Evolutionary conservation across 805 yeast genomes (phyloP).

Genomic region (Groenewaldozyma tartarivorans): DNA sequence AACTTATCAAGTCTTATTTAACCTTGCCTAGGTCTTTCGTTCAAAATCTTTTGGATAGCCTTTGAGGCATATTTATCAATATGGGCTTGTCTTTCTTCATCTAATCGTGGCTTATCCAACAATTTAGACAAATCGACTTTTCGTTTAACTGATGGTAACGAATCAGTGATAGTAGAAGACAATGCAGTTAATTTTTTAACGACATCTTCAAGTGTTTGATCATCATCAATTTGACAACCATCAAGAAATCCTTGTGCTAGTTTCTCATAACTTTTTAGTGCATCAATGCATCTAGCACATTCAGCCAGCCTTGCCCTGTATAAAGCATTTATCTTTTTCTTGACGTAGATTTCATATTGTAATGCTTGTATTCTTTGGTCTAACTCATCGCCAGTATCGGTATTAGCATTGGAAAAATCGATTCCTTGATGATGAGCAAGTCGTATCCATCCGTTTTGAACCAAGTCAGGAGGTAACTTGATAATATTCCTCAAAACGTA

Average conservation of each 20-base stretch:
- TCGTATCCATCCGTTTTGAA: conserved; percentile 56
- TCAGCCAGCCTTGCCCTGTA: neutral
- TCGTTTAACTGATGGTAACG: too few relatives aligned
- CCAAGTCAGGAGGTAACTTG: conserved; percentile 54
- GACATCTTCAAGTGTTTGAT: too few relatives aligned
- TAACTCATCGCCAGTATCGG: conserved; percentile 1
- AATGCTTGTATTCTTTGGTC: conserved; percentile 10
- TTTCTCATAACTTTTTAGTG: neutral
- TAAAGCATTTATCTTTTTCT: conserved; percentile 4
- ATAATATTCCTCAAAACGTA: conserved; percentile 72
- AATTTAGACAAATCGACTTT: too few relatives aligned
- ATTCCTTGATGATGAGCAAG: conserved; percentile 55
- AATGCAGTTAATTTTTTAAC: too few relatives aligned
- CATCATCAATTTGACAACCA: too few relatives aligned
- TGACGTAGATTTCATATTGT: conserved; percentile 11
- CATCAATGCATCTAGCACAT: conserved; percentile 1
- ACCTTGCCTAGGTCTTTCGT: too few relatives aligned
- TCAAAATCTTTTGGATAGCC: too few relatives aligned
- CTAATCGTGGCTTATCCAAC: too few relatives aligned
- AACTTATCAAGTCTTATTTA: too few relatives aligned
- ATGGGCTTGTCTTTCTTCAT: too few relatives aligned
- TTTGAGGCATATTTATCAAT: too few relatives aligned
- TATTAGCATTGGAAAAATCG: conserved; percentile 8
- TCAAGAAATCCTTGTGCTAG: neutral
- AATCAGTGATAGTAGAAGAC: too few relatives aligned